phyloP scores from a whole-genome alignment of 2,329 filamentous ascomycete genomes.

The Diatrype stigma region DNA sequence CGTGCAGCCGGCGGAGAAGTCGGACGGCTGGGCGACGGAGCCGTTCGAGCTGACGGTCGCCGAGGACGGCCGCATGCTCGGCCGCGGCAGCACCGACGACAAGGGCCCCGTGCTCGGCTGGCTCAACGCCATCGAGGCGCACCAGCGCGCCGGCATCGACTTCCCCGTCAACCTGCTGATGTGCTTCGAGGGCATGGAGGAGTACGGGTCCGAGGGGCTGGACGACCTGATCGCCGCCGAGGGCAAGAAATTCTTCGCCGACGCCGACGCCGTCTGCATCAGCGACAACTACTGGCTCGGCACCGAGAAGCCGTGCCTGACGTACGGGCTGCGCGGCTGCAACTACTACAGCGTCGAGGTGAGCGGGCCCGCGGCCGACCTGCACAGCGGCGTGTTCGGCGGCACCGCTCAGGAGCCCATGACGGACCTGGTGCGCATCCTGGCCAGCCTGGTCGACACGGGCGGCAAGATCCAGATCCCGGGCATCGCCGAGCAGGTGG shows the following conservation, averaged over 20 bases:
- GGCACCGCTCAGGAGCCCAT: constrained; percentile 97
- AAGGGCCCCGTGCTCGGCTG: constrained; percentile 97
- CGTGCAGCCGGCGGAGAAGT: constrained; percentile 89
- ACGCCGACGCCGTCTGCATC: constrained; percentile 94
- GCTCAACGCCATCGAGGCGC: constrained; percentile 96
- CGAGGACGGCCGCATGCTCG: constrained; percentile 91
- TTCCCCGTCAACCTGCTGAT: constrained; percentile 97
- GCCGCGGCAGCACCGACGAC: constrained; percentile 92
- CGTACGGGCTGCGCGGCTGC: constrained; percentile 93
- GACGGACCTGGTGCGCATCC: constrained; percentile 84
- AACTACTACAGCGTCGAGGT: constrained; percentile 96
- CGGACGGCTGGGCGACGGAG: constrained; percentile 93
- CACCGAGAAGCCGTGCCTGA: constrained; percentile 96
- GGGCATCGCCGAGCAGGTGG: constrained; percentile 92
- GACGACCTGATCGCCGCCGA: constrained; percentile 92
- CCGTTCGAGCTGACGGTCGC: constrained; percentile 87
- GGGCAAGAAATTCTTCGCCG: constrained; percentile 91
- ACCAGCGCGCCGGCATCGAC: constrained; percentile 89
- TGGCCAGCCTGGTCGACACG: constrained; percentile 81
- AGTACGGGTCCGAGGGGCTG: constrained; percentile 93
- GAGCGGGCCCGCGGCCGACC: constrained; percentile 84
- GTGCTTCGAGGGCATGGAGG: constrained; percentile 99
- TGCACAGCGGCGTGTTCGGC: constrained; percentile 96
- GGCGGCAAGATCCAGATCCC: constrained; percentile 90
- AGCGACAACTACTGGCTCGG: constrained; percentile 99